phyloP scores from a whole-genome alignment of 371 early-diverging fungal genomes.

The Mucor lusitanicus region DNA sequence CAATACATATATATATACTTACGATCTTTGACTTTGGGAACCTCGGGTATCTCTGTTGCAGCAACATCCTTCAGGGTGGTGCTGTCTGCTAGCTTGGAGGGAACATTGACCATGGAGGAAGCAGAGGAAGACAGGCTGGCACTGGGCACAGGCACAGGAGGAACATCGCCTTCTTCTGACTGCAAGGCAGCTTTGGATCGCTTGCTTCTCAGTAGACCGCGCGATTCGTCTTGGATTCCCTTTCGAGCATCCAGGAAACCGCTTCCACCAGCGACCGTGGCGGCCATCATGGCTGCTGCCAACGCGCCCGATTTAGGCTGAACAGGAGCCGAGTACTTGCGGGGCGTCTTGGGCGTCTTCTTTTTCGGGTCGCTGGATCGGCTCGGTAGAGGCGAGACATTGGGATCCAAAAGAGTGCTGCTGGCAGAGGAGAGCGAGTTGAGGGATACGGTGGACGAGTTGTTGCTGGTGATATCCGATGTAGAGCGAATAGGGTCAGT shows the following conservation, averaged over 20 bases:
- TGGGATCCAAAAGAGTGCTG: not conserved
- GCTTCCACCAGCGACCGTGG: slow-evolving; percentile 48
- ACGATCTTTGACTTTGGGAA: not conserved
- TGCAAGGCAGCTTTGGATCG: slow-evolving; percentile 9
- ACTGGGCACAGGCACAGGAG: not conserved
- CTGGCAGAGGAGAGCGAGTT: not conserved
- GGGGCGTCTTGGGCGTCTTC: slow-evolving; percentile 26
- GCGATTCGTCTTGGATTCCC: slow-evolving; percentile 19
- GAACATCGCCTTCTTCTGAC: not conserved
- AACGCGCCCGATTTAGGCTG: slow-evolving; percentile 49
- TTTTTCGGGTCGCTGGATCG: slow-evolving; percentile 28
- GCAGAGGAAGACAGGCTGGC: not conserved
- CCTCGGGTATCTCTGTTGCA: not conserved
- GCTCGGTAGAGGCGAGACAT: not conserved
- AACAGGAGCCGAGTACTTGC: slow-evolving; percentile 35
- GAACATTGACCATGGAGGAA: slow-evolving; percentile 6
- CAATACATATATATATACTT: not conserved
- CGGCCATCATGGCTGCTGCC: slow-evolving; percentile 57
- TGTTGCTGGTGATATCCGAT: slow-evolving; percentile 11
- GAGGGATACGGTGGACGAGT: slow-evolving; percentile 2
- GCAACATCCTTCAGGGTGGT: not conserved
- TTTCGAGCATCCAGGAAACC: slow-evolving; percentile 42
- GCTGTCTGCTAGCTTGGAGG: slow-evolving; percentile 6
- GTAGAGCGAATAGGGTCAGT: slow-evolving; percentile 25
- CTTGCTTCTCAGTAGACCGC: slow-evolving; percentile 10